phyloP scores from a whole-genome alignment of 1,284 basidiomycete genomes.

The Trichosporon sp. region DNA sequence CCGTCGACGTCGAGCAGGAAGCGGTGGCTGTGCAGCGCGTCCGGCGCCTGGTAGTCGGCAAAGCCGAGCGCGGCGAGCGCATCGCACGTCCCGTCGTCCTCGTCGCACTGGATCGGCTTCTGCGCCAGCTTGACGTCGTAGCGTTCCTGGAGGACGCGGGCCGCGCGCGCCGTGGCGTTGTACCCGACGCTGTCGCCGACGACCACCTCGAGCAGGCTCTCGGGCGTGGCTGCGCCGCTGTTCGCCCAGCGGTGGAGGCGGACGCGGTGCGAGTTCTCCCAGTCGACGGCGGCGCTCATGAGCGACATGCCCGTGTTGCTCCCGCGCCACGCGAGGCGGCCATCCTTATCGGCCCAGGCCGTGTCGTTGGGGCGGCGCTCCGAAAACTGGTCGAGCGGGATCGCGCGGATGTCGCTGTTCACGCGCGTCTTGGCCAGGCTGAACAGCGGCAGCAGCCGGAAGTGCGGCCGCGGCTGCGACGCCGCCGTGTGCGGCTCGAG shows the following conservation, averaged over 20 bases:
- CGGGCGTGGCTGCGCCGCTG: constrained; percentile 21
- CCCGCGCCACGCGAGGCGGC: constrained; percentile 51
- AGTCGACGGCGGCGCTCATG: constrained; percentile 45
- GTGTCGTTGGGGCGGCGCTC: constrained; percentile 46
- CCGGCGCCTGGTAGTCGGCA: constrained; percentile 29
- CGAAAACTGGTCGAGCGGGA: constrained; percentile 53
- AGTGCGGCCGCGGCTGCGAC: constrained; percentile 46
- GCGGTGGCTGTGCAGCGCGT: constrained; percentile 5
- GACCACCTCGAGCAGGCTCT: constrained; percentile 30
- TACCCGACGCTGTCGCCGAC: constrained; percentile 7
- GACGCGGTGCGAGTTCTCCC: constrained; percentile 51
- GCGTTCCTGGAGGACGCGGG: constrained; percentile 30
- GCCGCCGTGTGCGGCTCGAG: constrained; percentile 42
- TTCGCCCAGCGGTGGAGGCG: constrained; percentile 49
- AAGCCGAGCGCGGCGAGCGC: constrained; percentile 43
- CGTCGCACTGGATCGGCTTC: constrained; percentile 34
- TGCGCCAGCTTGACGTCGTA: constrained; percentile 47
- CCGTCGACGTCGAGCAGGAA: constrained; percentile 45
- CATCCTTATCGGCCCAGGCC: constrained; percentile 50
- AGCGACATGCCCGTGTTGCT: constrained; percentile 52
- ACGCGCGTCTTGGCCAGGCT: constrained; percentile 47
- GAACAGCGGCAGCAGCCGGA: constrained; percentile 46
- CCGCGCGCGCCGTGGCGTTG: constrained; percentile 20
- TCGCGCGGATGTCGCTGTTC: constrained; percentile 53
- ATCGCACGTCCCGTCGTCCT: constrained; percentile 49